Conservation (phyloP, 306 rosid genomes). For the Hippophae rhamnoides region DNA sequence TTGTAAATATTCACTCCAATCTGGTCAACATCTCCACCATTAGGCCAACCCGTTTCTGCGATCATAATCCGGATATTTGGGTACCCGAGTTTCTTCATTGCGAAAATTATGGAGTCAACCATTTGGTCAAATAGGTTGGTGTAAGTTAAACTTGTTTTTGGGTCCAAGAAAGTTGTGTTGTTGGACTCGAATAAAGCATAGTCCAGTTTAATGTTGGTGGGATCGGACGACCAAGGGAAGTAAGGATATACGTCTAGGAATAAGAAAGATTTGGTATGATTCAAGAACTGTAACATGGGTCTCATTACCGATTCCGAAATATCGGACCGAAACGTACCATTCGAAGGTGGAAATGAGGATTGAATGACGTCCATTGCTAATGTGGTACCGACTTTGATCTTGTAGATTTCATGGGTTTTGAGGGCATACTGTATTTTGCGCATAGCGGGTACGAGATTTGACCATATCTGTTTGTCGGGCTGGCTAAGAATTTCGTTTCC, state of each 20-base stretch:
- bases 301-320: slow-evolving; percentile 29
- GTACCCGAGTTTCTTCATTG: slow-evolving; percentile 68
- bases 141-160: slow-evolving; percentile 38
- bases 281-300: slow-evolving; percentile 53
- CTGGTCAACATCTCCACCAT: slow-evolving; percentile 34
- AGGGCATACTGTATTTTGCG: slow-evolving; percentile 41
- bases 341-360: slow-evolving; percentile 60
- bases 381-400: slow-evolving; percentile 63
- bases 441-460: slow-evolving; percentile 70
- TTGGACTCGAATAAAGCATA: slow-evolving; percentile 39
- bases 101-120: slow-evolving; percentile 65
- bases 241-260: slow-evolving; percentile 69
- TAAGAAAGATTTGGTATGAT: slow-evolving; percentile 56
- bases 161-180: slow-evolving; percentile 25
- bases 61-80: slow-evolving; percentile 38
- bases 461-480: slow-evolving; percentile 45
- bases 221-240: slow-evolving; percentile 58
- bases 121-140: slow-evolving; percentile 74
- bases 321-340: slow-evolving; percentile 33
- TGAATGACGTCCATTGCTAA: slow-evolving; percentile 63
- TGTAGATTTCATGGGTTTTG: slow-evolving; percentile 20
- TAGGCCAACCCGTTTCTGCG: slow-evolving; percentile 86
- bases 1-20: slow-evolving; percentile 44
- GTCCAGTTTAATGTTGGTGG: slow-evolving; percentile 41
- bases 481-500: slow-evolving; percentile 72